Conservation (phyloP, 108 stramenopile genomes). For the Skeletonema costatum region DNA sequence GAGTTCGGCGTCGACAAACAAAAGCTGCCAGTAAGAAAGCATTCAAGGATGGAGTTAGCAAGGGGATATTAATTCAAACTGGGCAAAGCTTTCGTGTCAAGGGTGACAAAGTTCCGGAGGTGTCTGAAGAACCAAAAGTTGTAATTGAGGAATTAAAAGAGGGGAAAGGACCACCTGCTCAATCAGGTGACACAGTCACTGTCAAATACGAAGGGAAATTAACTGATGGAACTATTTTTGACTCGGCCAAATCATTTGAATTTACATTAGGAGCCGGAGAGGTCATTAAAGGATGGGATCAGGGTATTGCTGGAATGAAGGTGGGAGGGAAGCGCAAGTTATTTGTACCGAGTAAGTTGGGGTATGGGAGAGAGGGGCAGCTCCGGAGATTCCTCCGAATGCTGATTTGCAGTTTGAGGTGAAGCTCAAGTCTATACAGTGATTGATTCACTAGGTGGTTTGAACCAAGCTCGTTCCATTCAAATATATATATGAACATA, state of each 20-base stretch:
- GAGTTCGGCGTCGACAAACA: constrained; percentile 69
- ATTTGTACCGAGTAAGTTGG: constrained; percentile 85
- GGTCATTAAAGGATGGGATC: constrained; percentile 92
- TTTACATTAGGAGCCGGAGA: constrained; percentile 84
- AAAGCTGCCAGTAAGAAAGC: constrained; percentile 60
- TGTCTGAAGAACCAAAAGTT: constrained; percentile 46
- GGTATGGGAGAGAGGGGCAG: constrained; percentile 86
- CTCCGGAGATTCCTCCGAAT: constrained; percentile 87
- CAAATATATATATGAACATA: neutral
- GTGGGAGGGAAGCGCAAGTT: constrained; percentile 86
- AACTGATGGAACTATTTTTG: constrained; percentile 70
- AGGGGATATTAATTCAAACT: constrained; percentile 57
- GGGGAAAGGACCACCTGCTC: constrained; percentile 34
- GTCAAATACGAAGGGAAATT: constrained; percentile 82
- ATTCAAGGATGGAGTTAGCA: constrained; percentile 70
- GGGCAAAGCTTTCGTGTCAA: constrained; percentile 80
- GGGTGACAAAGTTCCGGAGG: constrained; percentile 50
- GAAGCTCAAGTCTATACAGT: constrained; percentile 53
- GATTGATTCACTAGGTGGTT: neutral
- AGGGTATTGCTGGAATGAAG: constrained; percentile 83
- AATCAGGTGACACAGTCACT: constrained; percentile 66
- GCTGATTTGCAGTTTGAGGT: constrained; percentile 81
- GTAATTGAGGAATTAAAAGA: constrained; percentile 54
- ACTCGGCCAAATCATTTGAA: constrained; percentile 62
- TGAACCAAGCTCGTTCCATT: neutral